Base-by-base conservation (phyloP, 345 rosid species). In the Syzygium aromaticum region DNA sequence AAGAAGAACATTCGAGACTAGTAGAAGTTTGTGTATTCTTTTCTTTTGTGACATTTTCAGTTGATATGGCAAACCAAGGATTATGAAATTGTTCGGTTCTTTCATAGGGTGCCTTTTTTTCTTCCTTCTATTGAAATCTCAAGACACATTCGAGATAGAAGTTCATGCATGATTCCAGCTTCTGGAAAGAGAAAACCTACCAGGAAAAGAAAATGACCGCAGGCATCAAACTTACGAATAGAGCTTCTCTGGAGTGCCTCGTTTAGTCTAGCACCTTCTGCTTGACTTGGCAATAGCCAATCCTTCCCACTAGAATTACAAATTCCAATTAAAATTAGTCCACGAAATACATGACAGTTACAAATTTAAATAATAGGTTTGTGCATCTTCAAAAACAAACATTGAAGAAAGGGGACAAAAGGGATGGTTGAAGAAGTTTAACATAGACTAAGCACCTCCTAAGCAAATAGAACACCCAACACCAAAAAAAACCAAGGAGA, bases 151-250 rank as follows among this genome's bases (percentile, higher is more conserved):
- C 12, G 40, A 67, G 78, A 67, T 33, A 16, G 78, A 7, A 33
- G 78, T 30, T 67, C 78, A 67, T 1, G 11, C 78, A 33, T 33
- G 16, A 67, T 67, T 67, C 78, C 43, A 33, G 78, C 46, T 67
- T 30, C 78, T 33, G 23, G 88, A 90, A 73, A 89, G 61, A 87
- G 87, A 89, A 85, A 83, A 52, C 84, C 78, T 91, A 96, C 99
- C 96, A 96, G 89, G 91, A 96, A 93, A 82, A 95, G 94, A 85
- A 92, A 95, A 91, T 96, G 99, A 30, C 95, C 94, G 43, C 92
- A 91, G 86, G 92, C 93, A 40, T 88, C 59, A 87, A 94, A 95
- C 57, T 30, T 88, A 78, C 98, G 97, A 52, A 82, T 91, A 87
- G 90, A 94, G 88, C 95, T 93, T 86, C 90, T 92, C 84, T 80